phyloP scores from a whole-genome alignment of 805 yeast species.

The Maudiozyma pseudohumilis region DNA sequence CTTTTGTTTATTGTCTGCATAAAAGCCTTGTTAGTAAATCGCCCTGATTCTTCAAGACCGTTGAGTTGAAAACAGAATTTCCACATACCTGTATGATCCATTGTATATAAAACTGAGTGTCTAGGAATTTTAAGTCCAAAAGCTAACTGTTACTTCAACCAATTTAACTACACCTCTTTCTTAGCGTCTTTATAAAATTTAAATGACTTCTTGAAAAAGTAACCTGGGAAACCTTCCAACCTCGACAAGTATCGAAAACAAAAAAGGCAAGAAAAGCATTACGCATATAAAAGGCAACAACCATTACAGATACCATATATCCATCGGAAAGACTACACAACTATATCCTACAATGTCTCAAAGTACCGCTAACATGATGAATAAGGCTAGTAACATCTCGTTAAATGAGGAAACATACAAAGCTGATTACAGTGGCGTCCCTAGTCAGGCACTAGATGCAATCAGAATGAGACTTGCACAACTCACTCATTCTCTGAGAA shows the following conservation, averaged over 20 bases:
- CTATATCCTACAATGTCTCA: constrained; percentile 6
- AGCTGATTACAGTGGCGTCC: constrained; percentile 35
- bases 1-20: constrained; percentile 21
- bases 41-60: too few relatives aligned
- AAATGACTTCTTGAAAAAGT: too few relatives aligned
- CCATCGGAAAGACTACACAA: too few relatives aligned
- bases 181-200: too few relatives aligned
- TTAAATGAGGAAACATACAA: constrained; percentile 4
- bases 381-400: constrained; percentile 1
- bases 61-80: too few relatives aligned
- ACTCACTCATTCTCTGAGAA: constrained; percentile 47
- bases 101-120: too few relatives aligned
- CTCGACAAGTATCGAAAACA: neutral
- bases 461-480: constrained; percentile 53
- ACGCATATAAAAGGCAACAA: too few relatives aligned
- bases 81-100: neutral
- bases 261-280: neutral
- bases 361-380: neutral
- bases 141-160: too few relatives aligned
- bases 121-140: too few relatives aligned
- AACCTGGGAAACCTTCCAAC: too few relatives aligned
- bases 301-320: too few relatives aligned
- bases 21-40: neutral
- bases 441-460: constrained; percentile 53
- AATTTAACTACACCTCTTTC: too few relatives aligned